These are phyloP conservation scores for Suillus subaureus DNA, from an alignment of 768 basidiomycete genomes.

Conservation along the genomic window DNA sequence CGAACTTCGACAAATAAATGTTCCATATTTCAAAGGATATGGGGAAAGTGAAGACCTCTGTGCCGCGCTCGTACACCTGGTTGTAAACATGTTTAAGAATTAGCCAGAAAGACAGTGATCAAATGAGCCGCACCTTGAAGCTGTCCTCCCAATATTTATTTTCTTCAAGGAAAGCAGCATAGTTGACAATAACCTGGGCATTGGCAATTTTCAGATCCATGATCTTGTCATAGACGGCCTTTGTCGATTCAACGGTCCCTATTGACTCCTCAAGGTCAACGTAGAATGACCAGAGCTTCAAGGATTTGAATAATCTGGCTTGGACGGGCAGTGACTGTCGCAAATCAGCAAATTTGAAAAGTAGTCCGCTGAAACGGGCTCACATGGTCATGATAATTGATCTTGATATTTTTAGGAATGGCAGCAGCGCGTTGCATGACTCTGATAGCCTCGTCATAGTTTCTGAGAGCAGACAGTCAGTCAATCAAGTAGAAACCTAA, in stretches of 20 bases:
- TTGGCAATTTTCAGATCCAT: conserved; percentile 96
- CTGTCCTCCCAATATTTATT: conserved; percentile 98
- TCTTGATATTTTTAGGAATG: conserved; percentile 84
- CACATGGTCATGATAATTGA: conserved; percentile 97
- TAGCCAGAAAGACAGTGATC: neutral
- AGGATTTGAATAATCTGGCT: conserved; percentile 90
- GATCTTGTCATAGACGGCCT: conserved; percentile 94
- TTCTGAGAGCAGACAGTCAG: conserved; percentile 50
- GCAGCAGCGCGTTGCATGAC: conserved; percentile 97
- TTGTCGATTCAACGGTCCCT: conserved; percentile 89
- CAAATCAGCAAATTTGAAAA: conserved; percentile 15
- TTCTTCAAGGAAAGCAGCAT: conserved; percentile 95
- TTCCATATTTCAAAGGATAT: conserved; percentile 99
- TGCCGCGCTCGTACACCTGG: conserved; percentile 94
- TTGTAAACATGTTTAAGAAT: conserved; percentile 13
- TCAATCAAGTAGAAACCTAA: conserved; percentile 1
- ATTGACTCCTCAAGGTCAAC: conserved; percentile 98
- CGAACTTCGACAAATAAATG: conserved; percentile 95
- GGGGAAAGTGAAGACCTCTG: conserved; percentile 96
- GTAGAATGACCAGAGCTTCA: conserved; percentile 99
- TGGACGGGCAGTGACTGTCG: conserved; percentile 80
- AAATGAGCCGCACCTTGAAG: conserved; percentile 70
- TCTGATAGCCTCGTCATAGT: conserved; percentile 92
- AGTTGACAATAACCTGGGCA: conserved; percentile 96
- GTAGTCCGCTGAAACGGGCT: conserved; percentile 17